Evolutionary conservation across 2,329 filamentous ascomycete species (phyloP), one percentile per base, ranked within the genome.

Genomic region (Xylaria sp.): DNA sequence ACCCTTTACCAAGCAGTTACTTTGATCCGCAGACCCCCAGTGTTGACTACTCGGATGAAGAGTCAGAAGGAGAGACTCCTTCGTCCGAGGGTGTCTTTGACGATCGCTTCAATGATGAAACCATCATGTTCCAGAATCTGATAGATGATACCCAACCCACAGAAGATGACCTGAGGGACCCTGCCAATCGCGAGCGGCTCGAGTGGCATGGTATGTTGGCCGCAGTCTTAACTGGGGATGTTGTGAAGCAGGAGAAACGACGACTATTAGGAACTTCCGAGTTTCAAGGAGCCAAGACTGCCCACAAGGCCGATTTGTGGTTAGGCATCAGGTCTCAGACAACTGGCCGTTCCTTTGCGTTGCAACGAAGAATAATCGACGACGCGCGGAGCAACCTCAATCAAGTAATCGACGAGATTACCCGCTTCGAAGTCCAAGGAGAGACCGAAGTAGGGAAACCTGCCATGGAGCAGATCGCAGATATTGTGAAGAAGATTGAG

Each of bases 201-300:
- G 96, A 99, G 80, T 99, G 96, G 96, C 94, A 99, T 80, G 93
- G 93, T 2, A 99, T 99, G 96, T 82, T 99, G 63, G 93, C 95
- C 66, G 96, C 95, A 15, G 96, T 99, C 3, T 82, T 99, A 72
- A 97, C 94, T 0, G 96, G 96, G 71, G 96, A 99, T 78, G 96
- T 99, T 9, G 95, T 99, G 65, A 93, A 93, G 74, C 96, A 99
- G 79, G 96, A 99, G 81, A 99, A 99, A 85, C 97, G 97, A 79
- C 89, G 96, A 50, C 80, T 99, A 75, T 96, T 96, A 72, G 94
- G 93, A 51, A 90, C 92, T 3, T 84, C 85, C 13, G 88, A 90
- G 60, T 84, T 85, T 71, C 82, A 86, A 67, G 77, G 81, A 9
- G 85, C 84, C 62, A 87, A 87, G 70, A 84, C 87, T 55, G 92